phyloP scores from a whole-genome alignment of 768 basidiomycete genomes.

The Leucogyrophana mollusca region DNA sequence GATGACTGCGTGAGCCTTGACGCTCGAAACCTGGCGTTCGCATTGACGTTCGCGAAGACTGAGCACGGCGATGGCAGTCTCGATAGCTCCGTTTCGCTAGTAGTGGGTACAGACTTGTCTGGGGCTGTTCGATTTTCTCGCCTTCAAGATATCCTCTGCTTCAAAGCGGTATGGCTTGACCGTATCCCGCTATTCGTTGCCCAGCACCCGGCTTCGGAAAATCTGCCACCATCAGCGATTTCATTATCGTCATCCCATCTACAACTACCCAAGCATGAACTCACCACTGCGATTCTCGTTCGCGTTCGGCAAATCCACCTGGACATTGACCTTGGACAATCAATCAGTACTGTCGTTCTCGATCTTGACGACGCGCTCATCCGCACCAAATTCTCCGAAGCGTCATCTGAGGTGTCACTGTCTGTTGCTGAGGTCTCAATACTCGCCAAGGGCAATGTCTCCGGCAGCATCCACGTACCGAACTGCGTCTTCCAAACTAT shows the following conservation, averaged over 20 bases:
- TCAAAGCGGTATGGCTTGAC: constrained; percentile 95
- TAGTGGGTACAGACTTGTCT: constrained; percentile 83
- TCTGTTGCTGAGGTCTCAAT: constrained; percentile 54
- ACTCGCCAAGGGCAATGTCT: constrained; percentile 65
- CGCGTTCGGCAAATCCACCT: constrained; percentile 73
- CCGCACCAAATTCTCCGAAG: constrained; percentile 64
- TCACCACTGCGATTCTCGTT: constrained; percentile 64
- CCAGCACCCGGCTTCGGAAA: constrained; percentile 23
- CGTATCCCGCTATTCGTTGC: constrained; percentile 73
- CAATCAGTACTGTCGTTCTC: constrained; percentile 71
- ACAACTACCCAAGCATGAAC: constrained; percentile 33
- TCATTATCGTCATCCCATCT: constrained; percentile 17
- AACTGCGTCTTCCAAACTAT: constrained; percentile 76
- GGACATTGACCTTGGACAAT: constrained; percentile 82
- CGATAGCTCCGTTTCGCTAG: constrained; percentile 62
- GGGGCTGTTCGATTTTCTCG: constrained; percentile 81
- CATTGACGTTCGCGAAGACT: constrained; percentile 63
- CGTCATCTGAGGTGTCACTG: constrained; percentile 62
- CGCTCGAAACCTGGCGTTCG: constrained; percentile 80
- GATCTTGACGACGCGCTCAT: constrained; percentile 63
- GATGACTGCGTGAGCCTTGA: constrained; percentile 80
- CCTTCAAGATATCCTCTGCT: constrained; percentile 88
- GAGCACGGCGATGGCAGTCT: constrained; percentile 33
- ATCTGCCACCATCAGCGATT: constrained; percentile 16
- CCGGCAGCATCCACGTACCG: constrained; percentile 65